These are phyloP conservation scores for Elsinoe necatrix DNA, from an alignment of 2,329 filamentous ascomycete species.

Conservation along the genomic window DNA sequence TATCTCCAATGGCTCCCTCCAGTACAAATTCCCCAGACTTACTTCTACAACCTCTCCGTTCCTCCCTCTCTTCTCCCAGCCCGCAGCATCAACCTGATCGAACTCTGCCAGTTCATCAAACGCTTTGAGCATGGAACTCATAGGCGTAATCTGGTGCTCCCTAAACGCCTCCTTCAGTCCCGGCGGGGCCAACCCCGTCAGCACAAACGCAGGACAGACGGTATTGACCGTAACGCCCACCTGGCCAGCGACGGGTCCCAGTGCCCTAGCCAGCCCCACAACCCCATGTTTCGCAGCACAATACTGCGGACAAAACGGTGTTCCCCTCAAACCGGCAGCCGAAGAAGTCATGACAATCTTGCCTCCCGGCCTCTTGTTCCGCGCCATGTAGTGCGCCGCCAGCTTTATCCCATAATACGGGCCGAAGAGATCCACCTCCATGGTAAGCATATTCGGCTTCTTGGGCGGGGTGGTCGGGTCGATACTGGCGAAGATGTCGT, in stretches of 20 bases:
- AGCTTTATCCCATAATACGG: slow-evolving; percentile 32
- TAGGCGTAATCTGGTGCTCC: slow-evolving; percentile 34
- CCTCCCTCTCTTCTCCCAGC: slow-evolving; percentile 22
- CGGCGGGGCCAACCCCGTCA: slow-evolving; percentile 33
- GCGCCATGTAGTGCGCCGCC: slow-evolving; percentile 31
- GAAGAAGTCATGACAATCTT: slow-evolving; percentile 31
- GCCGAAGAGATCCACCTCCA: slow-evolving; percentile 29
- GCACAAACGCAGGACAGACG: slow-evolving; percentile 34
- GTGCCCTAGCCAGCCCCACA: slow-evolving; percentile 32
- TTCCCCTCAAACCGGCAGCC: slow-evolving; percentile 29
- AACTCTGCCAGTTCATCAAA: slow-evolving; percentile 31
- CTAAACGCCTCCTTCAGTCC: slow-evolving; percentile 31
- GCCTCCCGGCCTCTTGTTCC: slow-evolving; percentile 22
- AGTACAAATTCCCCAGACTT: slow-evolving; percentile 23
- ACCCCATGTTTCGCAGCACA: slow-evolving; percentile 37
- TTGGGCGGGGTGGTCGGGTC: slow-evolving; percentile 22
- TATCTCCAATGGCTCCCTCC: slow-evolving; percentile 20
- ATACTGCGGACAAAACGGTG: slow-evolving; percentile 33
- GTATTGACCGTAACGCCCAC: slow-evolving; percentile 34
- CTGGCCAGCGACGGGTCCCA: slow-evolving; percentile 29
- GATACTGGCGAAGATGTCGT: slow-evolving; percentile 28
- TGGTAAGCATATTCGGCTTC: slow-evolving; percentile 29
- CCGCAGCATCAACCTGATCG: slow-evolving; percentile 20
- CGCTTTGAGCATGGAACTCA: slow-evolving; percentile 33
- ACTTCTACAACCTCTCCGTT: slow-evolving; percentile 27